phyloP scores from a whole-genome alignment of 129 eudicot genomes.

The Ambrosia trifida region DNA sequence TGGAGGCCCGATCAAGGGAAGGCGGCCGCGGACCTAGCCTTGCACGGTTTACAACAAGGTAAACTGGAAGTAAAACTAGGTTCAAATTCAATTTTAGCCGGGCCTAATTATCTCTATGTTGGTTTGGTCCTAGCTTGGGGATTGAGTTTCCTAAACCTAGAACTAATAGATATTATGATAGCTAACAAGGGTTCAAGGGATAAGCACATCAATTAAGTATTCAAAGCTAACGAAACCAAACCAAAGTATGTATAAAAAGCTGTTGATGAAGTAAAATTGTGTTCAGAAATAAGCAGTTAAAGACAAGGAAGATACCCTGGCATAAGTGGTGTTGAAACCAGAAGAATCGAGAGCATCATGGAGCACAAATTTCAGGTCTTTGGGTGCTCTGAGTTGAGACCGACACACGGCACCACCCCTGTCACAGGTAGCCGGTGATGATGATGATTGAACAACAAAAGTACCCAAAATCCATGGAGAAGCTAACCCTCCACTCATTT shows the following conservation, averaged over 20 bases:
- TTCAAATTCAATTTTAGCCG: too few relatives aligned
- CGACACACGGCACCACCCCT: slow-evolving; percentile 33
- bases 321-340: slow-evolving; percentile 65
- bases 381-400: slow-evolving; percentile 36
- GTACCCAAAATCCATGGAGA: slow-evolving; percentile 48
- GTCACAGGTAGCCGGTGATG: background rate
- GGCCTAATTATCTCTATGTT: too few relatives aligned
- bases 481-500: slow-evolving; percentile 36
- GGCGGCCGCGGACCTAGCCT: too few relatives aligned
- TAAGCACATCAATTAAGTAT: background rate
- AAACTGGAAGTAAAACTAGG: too few relatives aligned
- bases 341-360: slow-evolving; percentile 86
- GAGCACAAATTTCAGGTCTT: slow-evolving; percentile 57
- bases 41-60: too few relatives aligned
- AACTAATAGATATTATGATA: too few relatives aligned
- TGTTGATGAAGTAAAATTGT: too few relatives aligned
- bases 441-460: slow-evolving; percentile 18
- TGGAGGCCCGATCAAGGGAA: too few relatives aligned
- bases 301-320: slow-evolving; percentile 41
- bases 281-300: too few relatives aligned
- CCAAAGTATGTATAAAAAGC: background rate
- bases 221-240: background rate
- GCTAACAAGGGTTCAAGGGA: background rate
- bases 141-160: too few relatives aligned
- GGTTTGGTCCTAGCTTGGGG: too few relatives aligned